phyloP scores from a whole-genome alignment of 2,329 filamentous ascomycete genomes.

The Myriangium duriaei region DNA sequence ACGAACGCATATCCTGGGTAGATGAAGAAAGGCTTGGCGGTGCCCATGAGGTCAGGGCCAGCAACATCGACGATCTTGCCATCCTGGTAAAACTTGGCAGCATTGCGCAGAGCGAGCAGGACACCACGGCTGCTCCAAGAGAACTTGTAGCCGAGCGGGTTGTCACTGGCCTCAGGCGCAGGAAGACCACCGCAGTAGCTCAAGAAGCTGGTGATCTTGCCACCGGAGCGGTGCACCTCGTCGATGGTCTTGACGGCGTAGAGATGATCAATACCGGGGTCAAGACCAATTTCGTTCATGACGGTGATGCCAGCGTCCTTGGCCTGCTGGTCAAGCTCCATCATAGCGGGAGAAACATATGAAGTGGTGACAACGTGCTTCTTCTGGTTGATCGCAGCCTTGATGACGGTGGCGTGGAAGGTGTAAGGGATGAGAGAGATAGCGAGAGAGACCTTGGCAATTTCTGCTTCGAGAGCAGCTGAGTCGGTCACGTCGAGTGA shows the following conservation, averaged over 20 bases:
- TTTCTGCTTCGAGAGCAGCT: constrained; percentile 63
- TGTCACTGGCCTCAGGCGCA: constrained; percentile 60
- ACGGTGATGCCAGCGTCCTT: constrained; percentile 92
- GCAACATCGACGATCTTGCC: constrained; percentile 52
- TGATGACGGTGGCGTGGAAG: constrained; percentile 79
- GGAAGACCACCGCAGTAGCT: constrained; percentile 73
- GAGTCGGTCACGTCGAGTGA: constrained; percentile 73
- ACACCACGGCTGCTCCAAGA: constrained; percentile 67
- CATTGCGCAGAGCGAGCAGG: constrained; percentile 72
- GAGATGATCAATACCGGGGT: constrained; percentile 61
- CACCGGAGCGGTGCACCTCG: constrained; percentile 74
- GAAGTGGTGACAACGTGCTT: constrained; percentile 93
- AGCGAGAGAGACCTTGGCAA: constrained; percentile 51
- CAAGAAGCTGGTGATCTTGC: constrained; percentile 72
- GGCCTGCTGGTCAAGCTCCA: constrained; percentile 54
- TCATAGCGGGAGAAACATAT: constrained; percentile 46
- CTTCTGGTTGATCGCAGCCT: constrained; percentile 84
- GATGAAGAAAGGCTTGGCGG: constrained; percentile 81
- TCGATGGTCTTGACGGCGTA: constrained; percentile 82
- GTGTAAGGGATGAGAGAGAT: constrained; percentile 76
- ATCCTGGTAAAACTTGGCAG: constrained; percentile 70
- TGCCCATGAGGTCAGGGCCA: constrained; percentile 53
- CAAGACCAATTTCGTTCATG: constrained; percentile 87
- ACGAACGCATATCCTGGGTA: constrained; percentile 83
- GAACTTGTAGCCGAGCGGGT: constrained; percentile 91